A percentile compares a stretch with the other conserved stretches of the same genome.
phyloP scores from a whole-genome alignment of 495 filamentous ascomycete genomes.

The Platismatia glauca region DNA sequence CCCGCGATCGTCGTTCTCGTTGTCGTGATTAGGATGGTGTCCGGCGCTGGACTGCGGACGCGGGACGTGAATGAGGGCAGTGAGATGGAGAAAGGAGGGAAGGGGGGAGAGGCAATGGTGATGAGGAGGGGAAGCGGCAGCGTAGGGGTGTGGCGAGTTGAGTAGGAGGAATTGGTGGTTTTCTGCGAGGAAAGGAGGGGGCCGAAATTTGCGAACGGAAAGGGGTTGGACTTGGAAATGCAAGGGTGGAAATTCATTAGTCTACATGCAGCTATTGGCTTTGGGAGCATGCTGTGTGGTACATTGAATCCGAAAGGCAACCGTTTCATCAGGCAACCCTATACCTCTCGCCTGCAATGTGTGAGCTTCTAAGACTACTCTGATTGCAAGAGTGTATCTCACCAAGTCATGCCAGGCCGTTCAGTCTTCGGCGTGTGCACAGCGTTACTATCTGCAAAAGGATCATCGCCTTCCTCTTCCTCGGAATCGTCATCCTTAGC shows the following conservation, averaged over 20 bases:
- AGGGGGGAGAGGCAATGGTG: not conserved
- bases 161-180: not conserved
- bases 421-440: conserved; percentile 53
- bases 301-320: not conserved
- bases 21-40: not conserved
- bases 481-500: conserved; percentile 42
- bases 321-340: not conserved
- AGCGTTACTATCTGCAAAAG: conserved; percentile 69
- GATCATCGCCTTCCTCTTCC: conserved; percentile 56
- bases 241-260: not conserved
- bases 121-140: not conserved
- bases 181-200: not conserved
- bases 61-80: not conserved
- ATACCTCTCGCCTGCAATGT: not conserved
- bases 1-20: not conserved
- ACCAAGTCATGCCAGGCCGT: conserved; percentile 47
- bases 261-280: not conserved
- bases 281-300: not conserved
- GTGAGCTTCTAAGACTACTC: not conserved
- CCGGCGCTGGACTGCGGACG: not conserved
- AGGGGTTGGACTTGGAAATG: not conserved
- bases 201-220: not conserved
- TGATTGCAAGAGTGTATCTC: not conserved
- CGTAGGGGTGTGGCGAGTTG: not conserved
- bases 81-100: not conserved